Percentiles rank a stretch among this genome's conserved stretches.
Evolutionary conservation across 2,329 filamentous ascomycete species (phyloP).

Genomic region (Scolecobasidium constrictum): DNA sequence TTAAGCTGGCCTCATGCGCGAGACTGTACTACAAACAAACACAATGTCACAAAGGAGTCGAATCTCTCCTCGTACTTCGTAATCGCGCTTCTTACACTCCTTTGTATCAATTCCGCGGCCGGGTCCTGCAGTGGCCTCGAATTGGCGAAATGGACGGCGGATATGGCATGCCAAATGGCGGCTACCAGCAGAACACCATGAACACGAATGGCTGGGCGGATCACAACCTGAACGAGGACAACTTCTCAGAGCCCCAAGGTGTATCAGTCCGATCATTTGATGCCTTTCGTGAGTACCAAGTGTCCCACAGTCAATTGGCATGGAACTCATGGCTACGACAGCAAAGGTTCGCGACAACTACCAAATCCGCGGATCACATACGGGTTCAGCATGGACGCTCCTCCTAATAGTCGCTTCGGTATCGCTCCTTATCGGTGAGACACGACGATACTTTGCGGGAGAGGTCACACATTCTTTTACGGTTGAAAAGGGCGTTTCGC

Average conservation of each 20-base stretch:
- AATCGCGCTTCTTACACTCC: too few species aligned
- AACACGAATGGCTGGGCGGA: slow-evolving; percentile 20
- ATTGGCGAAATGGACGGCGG: not conserved
- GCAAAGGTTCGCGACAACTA: slow-evolving; percentile 90
- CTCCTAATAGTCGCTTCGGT: slow-evolving; percentile 65
- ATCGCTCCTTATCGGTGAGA: slow-evolving; percentile 67
- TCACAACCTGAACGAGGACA: slow-evolving; percentile 61
- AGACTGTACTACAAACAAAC: too few species aligned
- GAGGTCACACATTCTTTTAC: slow-evolving; percentile 80
- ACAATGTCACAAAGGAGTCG: too few species aligned
- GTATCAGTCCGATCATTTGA: slow-evolving; percentile 74
- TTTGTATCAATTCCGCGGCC: too few species aligned
- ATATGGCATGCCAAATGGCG: not conserved
- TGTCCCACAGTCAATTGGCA: not conserved
- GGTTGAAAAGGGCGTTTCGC: slow-evolving; percentile 84
- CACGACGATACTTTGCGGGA: slow-evolving; percentile 73
- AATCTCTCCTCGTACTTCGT: too few species aligned
- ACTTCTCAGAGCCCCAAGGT: slow-evolving; percentile 63
- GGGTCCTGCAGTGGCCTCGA: too few species aligned
- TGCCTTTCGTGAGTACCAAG: slow-evolving; percentile 63
- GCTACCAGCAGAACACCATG: not conserved
- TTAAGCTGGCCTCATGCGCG: too few species aligned
- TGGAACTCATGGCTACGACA: slow-evolving; percentile 3
- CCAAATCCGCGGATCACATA: slow-evolving; percentile 73
- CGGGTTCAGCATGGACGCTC: slow-evolving; percentile 90